phyloP scores from a whole-genome alignment of 805 yeast species.

The Saturnispora kantuleensis region DNA sequence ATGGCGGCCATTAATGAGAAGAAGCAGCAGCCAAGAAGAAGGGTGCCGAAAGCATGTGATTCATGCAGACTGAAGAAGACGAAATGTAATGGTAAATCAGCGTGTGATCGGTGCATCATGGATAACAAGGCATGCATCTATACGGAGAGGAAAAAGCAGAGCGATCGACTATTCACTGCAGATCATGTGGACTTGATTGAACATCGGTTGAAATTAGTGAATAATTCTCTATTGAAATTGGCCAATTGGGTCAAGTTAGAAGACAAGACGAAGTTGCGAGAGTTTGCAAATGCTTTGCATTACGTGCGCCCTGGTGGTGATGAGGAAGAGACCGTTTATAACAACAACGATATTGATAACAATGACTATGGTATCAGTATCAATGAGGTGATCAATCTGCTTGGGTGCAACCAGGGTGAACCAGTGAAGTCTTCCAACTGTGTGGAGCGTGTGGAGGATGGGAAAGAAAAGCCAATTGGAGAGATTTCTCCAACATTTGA shows the following conservation, averaged over 20 bases:
- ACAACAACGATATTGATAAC: neutral
- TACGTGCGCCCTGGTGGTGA: neutral
- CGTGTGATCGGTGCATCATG: constrained; percentile 44
- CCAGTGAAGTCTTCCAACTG: constrained; percentile 2
- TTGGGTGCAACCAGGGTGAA: too few species aligned
- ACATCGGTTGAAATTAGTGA: constrained; percentile 43
- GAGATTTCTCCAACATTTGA: too few species aligned
- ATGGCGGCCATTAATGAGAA: neutral
- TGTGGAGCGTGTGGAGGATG: neutral
- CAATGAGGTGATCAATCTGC: constrained; percentile 2
- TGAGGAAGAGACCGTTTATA: neutral
- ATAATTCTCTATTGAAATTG: constrained; percentile 38
- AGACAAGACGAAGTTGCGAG: neutral
- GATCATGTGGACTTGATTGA: constrained; percentile 59
- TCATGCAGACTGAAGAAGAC: constrained; percentile 54
- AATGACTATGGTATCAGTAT: constrained; percentile 5
- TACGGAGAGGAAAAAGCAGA: constrained; percentile 43
- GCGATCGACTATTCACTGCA: constrained; percentile 46
- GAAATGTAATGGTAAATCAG: constrained; percentile 53
- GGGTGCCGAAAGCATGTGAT: constrained; percentile 60
- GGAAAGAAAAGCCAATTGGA: too few species aligned
- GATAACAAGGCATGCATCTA: constrained; percentile 53
- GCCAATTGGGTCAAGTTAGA: constrained; percentile 21
- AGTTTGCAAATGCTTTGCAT: neutral
- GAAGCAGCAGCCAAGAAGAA: constrained; percentile 29